phyloP scores from a whole-genome alignment of 192 early-diverging fungal genomes.

The Coemansia sp. region DNA sequence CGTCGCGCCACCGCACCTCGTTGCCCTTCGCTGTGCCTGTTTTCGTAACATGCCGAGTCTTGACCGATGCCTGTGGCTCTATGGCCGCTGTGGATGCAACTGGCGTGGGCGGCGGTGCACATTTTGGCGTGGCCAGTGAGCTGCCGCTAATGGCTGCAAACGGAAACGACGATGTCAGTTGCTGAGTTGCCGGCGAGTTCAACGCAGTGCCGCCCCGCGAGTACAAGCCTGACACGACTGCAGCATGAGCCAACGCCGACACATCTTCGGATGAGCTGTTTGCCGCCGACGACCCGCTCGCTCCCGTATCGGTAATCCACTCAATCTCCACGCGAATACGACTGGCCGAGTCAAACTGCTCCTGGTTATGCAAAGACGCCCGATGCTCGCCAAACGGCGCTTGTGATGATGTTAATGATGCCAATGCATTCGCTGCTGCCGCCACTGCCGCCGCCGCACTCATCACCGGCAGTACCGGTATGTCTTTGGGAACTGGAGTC shows the following conservation, averaged over 20 bases:
- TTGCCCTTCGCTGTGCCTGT: slow-evolving; percentile 20
- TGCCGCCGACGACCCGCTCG: slow-evolving; percentile 4
- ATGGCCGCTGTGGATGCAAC: background rate
- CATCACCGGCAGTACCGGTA: slow-evolving; percentile 16
- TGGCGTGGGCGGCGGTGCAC: slow-evolving; percentile 27
- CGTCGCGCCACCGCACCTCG: slow-evolving; percentile 46
- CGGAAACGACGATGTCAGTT: slow-evolving; percentile 15
- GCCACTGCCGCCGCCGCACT: slow-evolving; percentile 33
- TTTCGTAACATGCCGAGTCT: slow-evolving; percentile 21
- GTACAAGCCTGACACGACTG: slow-evolving; percentile 11
- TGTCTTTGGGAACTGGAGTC: background rate
- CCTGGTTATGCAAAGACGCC: background rate
- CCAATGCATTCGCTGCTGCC: slow-evolving; percentile 20
- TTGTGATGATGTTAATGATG: slow-evolving; percentile 7
- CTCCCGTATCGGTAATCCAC: slow-evolving; percentile 29
- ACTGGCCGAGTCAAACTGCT: slow-evolving; percentile 9
- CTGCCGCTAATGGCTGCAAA: slow-evolving; percentile 11
- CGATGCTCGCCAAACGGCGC: slow-evolving; percentile 3
- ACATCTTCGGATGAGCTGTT: slow-evolving; percentile 25
- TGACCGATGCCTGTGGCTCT: slow-evolving; percentile 5
- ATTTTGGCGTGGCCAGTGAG: slow-evolving; percentile 16
- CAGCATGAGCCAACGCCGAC: slow-evolving; percentile 4
- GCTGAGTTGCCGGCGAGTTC: slow-evolving; percentile 24
- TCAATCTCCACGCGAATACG: slow-evolving; percentile 44
- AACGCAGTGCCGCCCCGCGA: slow-evolving; percentile 22